These are phyloP conservation scores for Prunus mume DNA, from an alignment of 306 rosid genomes.

Conservation along the genomic window DNA sequence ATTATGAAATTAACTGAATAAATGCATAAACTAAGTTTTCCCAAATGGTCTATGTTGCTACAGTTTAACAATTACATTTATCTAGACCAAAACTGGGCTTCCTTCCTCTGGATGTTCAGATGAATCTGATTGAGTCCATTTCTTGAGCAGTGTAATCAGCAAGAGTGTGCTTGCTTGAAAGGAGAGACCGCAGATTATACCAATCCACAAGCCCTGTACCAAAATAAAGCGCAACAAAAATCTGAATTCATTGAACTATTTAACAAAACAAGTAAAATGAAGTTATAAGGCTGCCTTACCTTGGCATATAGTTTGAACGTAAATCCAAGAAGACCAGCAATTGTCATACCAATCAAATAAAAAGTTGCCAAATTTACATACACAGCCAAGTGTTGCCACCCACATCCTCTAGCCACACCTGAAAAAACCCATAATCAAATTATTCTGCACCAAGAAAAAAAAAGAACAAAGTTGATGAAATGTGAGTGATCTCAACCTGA, in stretches of 20 bases:
- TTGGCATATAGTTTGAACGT: conserved; percentile 43
- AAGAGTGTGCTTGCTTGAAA: conserved; percentile 53
- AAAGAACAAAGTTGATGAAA: neutral
- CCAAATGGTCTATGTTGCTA: too few relatives aligned
- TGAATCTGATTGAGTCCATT: conserved; percentile 46
- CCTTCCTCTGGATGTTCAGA: conserved; percentile 10
- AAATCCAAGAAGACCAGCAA: conserved; percentile 57
- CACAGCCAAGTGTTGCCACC: conserved; percentile 72
- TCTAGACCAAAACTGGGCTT: conserved; percentile 6
- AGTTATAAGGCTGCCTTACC: conserved; percentile 30
- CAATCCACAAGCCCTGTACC: conserved; percentile 81
- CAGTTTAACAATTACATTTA: neutral
- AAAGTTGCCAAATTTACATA: conserved; percentile 57
- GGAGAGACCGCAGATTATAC: conserved; percentile 59
- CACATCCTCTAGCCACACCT: conserved; percentile 91
- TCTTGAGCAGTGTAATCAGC: conserved; percentile 28
- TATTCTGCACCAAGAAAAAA: neutral
- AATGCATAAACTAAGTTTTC: too few relatives aligned
- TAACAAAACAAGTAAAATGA: neutral
- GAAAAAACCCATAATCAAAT: conserved; percentile 22
- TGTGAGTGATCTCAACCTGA: conserved; percentile 51
- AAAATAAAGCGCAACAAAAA: neutral
- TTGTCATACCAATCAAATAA: conserved; percentile 56
- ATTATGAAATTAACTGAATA: too few relatives aligned
- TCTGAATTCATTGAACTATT: neutral